A percentile compares a stretch with the other conserved stretches of the same genome.
phyloP scores from a whole-genome alignment of 73 alveolate species.

The Paramecium pentaurelia region DNA sequence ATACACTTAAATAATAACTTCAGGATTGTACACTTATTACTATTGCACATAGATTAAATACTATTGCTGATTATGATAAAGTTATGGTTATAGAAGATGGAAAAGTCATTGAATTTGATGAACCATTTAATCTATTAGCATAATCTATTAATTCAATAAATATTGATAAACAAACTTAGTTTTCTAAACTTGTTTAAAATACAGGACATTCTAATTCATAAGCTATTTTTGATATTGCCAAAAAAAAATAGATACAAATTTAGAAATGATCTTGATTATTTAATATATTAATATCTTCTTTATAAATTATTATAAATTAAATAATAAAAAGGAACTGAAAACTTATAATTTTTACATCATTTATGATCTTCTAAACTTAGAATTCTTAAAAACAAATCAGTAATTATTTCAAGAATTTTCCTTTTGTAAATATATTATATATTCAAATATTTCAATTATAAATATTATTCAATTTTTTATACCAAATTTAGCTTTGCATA shows the following conservation, averaged over 20 bases:
- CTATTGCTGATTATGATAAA: conserved; percentile 80
- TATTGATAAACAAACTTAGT: background rate
- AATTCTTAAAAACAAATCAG: no score
- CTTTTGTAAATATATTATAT: no score
- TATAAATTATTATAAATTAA: no score
- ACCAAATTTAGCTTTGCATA: background rate
- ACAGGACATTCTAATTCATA: background rate
- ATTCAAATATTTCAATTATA: background rate
- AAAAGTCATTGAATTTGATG: conserved; percentile 72
- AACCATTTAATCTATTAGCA: conserved; percentile 62
- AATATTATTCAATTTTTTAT: background rate
- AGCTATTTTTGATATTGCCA: background rate
- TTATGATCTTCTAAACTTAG: no score
- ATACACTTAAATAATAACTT: conserved; percentile 74
- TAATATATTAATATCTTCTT: background rate
- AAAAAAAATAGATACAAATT: background rate
- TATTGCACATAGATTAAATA: conserved; percentile 90
- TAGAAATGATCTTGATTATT: background rate
- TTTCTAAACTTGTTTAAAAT: background rate
- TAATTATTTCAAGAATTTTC: no score
- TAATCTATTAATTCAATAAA: background rate
- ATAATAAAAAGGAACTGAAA: no score
- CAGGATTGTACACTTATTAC: conserved; percentile 84
- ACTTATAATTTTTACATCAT: no score
- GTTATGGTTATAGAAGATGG: conserved; percentile 79